phyloP scores from a whole-genome alignment of 1,139 yeast genomes.

The Hyphopichia burtonii region DNA sequence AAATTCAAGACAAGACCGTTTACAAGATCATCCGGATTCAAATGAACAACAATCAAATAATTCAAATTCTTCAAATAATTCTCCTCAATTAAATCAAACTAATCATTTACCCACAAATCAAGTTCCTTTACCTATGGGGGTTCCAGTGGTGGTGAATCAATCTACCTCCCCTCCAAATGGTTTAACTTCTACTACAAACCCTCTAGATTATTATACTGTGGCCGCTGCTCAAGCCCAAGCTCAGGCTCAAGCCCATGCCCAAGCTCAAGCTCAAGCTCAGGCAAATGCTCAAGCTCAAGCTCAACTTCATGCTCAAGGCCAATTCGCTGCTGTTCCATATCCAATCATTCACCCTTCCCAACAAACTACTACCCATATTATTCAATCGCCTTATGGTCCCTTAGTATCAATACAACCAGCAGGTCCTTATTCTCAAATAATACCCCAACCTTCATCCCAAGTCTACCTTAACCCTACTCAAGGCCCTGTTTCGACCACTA shows the following conservation, averaged over 20 bases:
- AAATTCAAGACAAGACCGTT: slow-evolving; percentile 33
- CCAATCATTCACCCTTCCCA: slow-evolving; percentile 12
- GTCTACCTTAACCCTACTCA: not conserved
- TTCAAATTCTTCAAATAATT: slow-evolving; percentile 1
- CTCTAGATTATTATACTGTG: slow-evolving; percentile 5
- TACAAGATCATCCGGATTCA: slow-evolving; percentile 20
- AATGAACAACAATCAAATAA: not conserved
- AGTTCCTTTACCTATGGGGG: not conserved
- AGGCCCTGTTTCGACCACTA: not conserved
- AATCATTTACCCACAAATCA: not conserved
- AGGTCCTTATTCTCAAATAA: not conserved
- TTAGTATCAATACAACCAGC: slow-evolving; percentile 33
- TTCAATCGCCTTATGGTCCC: slow-evolving; percentile 38
- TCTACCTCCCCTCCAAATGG: slow-evolving; percentile 3
- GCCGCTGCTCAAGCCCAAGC: slow-evolving; percentile 7
- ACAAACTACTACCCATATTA: slow-evolving; percentile 13
- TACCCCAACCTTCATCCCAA: slow-evolving; percentile 8
- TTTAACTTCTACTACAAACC: not conserved
- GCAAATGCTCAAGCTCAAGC: slow-evolving; percentile 6
- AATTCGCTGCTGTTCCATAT: slow-evolving; percentile 15
- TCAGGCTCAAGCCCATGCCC: slow-evolving; percentile 6
- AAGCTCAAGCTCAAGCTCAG: slow-evolving; percentile 1
- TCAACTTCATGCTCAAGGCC: slow-evolving; percentile 8
- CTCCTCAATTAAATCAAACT: not conserved
- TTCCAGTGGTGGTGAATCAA: not conserved